Evolutionary conservation across 2,329 filamentous ascomycete species (phyloP).

Genomic region (Diplocarpon rosae): DNA sequence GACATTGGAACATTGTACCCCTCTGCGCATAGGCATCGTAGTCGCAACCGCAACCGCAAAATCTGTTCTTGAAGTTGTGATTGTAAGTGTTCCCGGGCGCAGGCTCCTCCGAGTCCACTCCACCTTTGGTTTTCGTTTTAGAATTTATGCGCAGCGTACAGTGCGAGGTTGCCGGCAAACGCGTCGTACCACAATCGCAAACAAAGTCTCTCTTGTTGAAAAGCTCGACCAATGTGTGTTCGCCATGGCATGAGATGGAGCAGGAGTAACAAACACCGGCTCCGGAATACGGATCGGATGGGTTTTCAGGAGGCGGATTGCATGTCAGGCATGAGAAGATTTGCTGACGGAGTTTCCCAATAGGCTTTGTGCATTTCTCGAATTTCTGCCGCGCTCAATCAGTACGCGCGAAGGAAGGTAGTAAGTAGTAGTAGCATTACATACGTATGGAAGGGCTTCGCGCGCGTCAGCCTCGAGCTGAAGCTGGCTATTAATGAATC

Average conservation of each 20-base stretch:
- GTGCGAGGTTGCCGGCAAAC: constrained; percentile 53
- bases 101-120: constrained; percentile 65
- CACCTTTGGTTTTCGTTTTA: constrained; percentile 63
- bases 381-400: constrained; percentile 54
- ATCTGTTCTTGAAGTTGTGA: constrained; percentile 86
- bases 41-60: constrained; percentile 79
- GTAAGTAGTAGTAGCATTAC: constrained; percentile 21
- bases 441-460: constrained; percentile 85
- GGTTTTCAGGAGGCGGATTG: constrained; percentile 61
- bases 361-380: constrained; percentile 80
- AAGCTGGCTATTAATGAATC: constrained; percentile 82
- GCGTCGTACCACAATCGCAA: constrained; percentile 88
- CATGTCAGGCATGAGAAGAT: constrained; percentile 92
- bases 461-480: constrained; percentile 89
- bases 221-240: constrained; percentile 88
- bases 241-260: constrained; percentile 91
- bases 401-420: constrained; percentile 9
- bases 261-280: constrained; percentile 94
- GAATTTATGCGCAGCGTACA: constrained; percentile 68
- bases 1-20: constrained; percentile 95
- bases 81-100: constrained; percentile 77
- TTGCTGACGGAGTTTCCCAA: constrained; percentile 77
- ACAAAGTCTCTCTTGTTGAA: constrained; percentile 93
- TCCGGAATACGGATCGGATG: constrained; percentile 51
- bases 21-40: constrained; percentile 86